Percentiles rank a stretch among this genome's conserved stretches.
Evolutionary conservation across 352 stramenopile genomes (phyloP).

Genomic region (Phytophthora fragariae): DNA sequence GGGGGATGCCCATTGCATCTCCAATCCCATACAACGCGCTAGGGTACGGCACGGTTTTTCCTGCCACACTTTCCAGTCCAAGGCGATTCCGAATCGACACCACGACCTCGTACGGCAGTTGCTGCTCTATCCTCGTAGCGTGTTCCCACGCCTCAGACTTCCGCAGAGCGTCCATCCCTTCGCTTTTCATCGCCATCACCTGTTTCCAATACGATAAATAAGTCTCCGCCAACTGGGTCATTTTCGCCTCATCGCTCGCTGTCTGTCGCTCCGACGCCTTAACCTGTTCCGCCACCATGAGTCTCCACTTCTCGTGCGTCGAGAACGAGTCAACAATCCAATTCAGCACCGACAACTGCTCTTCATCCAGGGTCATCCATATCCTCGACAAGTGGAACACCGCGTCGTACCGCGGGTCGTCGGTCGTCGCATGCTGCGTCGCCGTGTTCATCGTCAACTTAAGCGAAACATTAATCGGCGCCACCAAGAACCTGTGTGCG

Average conservation of each 20-base stretch:
- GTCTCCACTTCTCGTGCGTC: slow-evolving; percentile 77
- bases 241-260: slow-evolving; percentile 54
- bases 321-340: slow-evolving; percentile 78
- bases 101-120: slow-evolving; percentile 78
- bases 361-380: slow-evolving; percentile 78
- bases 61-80: slow-evolving; percentile 51
- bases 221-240: slow-evolving; percentile 54
- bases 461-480: slow-evolving; percentile 81
- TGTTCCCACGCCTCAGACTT: slow-evolving; percentile 68
- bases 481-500: slow-evolving; percentile 83
- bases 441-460: slow-evolving; percentile 92
- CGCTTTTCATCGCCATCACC: slow-evolving; percentile 68
- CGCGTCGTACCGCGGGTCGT: slow-evolving; percentile 81
- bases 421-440: slow-evolving; percentile 68
- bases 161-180: slow-evolving; percentile 66
- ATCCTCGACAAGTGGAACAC: slow-evolving; percentile 85
- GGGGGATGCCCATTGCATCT: slow-evolving; percentile 77
- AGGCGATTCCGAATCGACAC: slow-evolving; percentile 83
- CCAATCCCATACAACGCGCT: slow-evolving; percentile 74
- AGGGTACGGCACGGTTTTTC: slow-evolving; percentile 49
- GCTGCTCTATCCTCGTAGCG: slow-evolving; percentile 68
- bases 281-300: slow-evolving; percentile 75
- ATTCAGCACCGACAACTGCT: slow-evolving; percentile 84
- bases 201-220: slow-evolving; percentile 83
- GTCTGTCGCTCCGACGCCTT: slow-evolving; percentile 62